A percentile compares a stretch with the other conserved stretches of the same genome.
Conservation (phyloP, 352 stramenopile species). For the Blastocystis sp. region DNA sequence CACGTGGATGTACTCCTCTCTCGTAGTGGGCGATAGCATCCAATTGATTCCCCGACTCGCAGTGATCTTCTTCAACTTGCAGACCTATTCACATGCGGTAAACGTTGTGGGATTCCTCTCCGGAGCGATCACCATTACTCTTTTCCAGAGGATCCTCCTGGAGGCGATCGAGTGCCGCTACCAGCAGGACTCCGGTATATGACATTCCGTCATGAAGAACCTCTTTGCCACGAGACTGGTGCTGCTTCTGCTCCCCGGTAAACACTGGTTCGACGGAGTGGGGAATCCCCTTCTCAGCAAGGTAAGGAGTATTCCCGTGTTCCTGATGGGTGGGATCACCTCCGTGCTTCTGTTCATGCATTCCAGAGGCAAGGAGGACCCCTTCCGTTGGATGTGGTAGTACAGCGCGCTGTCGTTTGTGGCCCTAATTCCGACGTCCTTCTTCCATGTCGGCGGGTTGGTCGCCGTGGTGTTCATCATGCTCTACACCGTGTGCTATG, state of each 20-base stretch:
- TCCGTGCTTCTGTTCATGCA: background rate
- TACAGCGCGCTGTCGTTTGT: constrained; percentile 1
- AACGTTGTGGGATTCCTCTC: background rate
- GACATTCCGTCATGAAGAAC: background rate
- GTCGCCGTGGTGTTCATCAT: background rate
- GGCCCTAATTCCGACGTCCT: background rate
- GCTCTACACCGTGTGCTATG: background rate
- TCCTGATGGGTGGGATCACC: background rate
- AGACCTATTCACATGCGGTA: background rate
- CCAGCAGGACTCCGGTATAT: background rate
- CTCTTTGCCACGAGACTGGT: background rate
- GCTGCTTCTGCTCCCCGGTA: constrained; percentile 8
- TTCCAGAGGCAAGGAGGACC: background rate
- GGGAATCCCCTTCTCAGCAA: background rate
- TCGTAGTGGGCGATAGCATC: background rate
- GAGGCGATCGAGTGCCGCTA: background rate
- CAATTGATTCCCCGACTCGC: constrained; percentile 3
- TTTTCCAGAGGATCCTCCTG: constrained; percentile 24
- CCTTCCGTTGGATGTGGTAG: constrained; percentile 20
- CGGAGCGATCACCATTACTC: background rate
- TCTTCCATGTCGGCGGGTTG: background rate
- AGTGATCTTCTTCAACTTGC: background rate
- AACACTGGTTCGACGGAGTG: constrained; percentile 14
- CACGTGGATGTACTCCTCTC: constrained; percentile 5
- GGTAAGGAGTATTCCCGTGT: constrained; percentile 16